These are phyloP conservation scores for Alternaria panax DNA, from an alignment of 2,329 filamentous ascomycete genomes.

Conservation along the genomic window DNA sequence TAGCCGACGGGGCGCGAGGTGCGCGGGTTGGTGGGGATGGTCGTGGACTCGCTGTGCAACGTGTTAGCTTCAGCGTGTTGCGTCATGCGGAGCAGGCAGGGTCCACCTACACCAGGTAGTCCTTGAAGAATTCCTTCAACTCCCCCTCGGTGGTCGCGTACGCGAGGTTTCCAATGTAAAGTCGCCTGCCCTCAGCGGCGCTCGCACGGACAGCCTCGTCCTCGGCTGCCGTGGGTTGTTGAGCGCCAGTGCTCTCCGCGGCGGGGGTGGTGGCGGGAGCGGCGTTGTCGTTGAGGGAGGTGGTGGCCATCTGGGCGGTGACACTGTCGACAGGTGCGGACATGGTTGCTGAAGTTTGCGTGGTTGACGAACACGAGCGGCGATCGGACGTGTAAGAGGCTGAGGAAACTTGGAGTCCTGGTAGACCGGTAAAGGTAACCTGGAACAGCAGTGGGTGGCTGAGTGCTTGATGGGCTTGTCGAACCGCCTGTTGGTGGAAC, in stretches of 20 bases:
- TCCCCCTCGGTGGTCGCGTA: constrained; percentile 99
- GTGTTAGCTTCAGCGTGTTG: constrained; percentile 29
- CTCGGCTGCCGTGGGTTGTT: constrained; percentile 75
- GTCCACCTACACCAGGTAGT: constrained; percentile 92
- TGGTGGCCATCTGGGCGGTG: constrained; percentile 73
- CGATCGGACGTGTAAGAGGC: constrained; percentile 37
- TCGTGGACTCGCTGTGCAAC: constrained; percentile 85
- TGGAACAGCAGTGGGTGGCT: constrained; percentile 46
- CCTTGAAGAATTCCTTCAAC: constrained; percentile 99
- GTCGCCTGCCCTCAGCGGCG: constrained; percentile 97
- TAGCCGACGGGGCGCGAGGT: constrained; percentile 98
- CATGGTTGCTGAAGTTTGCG: constrained; percentile 71
- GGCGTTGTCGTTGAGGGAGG: constrained; percentile 64
- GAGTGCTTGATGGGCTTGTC: constrained; percentile 49
- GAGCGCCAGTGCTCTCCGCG: constrained; percentile 59
- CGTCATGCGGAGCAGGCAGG: constrained; percentile 26
- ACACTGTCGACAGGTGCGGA: constrained; percentile 82
- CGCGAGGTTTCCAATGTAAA: constrained; percentile 99
- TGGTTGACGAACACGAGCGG: constrained; percentile 64
- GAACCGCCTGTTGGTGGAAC: constrained; percentile 58
- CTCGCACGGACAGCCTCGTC: constrained; percentile 94
- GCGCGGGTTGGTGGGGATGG: constrained; percentile 98
- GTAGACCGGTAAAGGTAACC: constrained; percentile 51
- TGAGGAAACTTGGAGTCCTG: constrained; percentile 56
- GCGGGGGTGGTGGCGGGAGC: constrained; percentile 32